A percentile compares a stretch with the other conserved stretches of the same genome.
phyloP scores from a whole-genome alignment of 2,329 filamentous ascomycete genomes.

The Xylaria sp. region DNA sequence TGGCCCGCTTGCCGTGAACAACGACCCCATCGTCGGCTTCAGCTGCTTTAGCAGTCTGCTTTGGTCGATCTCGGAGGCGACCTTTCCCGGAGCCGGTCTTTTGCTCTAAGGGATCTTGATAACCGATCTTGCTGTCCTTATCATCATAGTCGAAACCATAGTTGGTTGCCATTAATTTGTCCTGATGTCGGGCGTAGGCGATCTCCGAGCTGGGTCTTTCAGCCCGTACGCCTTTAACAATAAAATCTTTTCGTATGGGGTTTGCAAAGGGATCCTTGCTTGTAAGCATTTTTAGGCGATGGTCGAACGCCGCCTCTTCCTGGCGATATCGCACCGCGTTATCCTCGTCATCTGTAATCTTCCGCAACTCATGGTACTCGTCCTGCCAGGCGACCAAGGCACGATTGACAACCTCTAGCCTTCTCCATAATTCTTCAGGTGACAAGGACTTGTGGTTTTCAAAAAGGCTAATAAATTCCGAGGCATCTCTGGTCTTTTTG shows the following conservation, averaged over 20 bases:
- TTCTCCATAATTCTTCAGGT: conserved; percentile 57
- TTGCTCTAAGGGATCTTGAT: conserved; percentile 68
- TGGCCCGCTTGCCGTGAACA: conserved; percentile 63
- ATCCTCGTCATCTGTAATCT: conserved; percentile 66
- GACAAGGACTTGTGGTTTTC: conserved; percentile 62
- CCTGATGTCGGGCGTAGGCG: conserved; percentile 60
- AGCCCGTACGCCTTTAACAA: conserved; percentile 64
- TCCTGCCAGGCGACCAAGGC: conserved; percentile 63
- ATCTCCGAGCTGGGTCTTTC: conserved; percentile 56
- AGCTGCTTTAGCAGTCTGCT: conserved; percentile 67
- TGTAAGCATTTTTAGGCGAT: conserved; percentile 57
- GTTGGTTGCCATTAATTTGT: conserved; percentile 66
- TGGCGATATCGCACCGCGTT: conserved; percentile 63
- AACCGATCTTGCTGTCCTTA: conserved; percentile 65
- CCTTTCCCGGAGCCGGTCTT: conserved; percentile 65
- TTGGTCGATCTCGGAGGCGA: conserved; percentile 66
- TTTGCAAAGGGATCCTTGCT: conserved; percentile 57
- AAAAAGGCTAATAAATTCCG: conserved; percentile 60
- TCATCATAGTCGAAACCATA: conserved; percentile 72
- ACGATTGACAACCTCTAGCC: conserved; percentile 57
- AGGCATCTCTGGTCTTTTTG: conserved; percentile 61
- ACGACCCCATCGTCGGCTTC: conserved; percentile 60
- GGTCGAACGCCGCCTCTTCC: conserved; percentile 53
- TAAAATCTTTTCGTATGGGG: conserved; percentile 61
- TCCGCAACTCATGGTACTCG: conserved; percentile 63